phyloP scores from a whole-genome alignment of 2,329 filamentous ascomycete genomes.

The Madurella mycetomatis region DNA sequence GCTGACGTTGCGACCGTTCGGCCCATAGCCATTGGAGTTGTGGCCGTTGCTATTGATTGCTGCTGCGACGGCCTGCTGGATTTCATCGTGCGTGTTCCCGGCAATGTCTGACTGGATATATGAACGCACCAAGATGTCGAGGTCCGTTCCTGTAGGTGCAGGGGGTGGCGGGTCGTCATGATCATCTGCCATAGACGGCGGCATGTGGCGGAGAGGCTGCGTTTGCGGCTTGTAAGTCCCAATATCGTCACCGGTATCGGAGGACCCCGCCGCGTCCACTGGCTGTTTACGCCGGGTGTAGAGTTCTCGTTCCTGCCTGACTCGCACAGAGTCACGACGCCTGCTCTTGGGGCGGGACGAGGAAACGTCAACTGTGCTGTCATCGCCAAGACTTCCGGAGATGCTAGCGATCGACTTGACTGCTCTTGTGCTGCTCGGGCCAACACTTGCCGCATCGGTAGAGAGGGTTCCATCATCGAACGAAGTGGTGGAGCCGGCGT shows the following conservation, averaged over 20 bases:
- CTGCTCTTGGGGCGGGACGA: slow-evolving; percentile 62
- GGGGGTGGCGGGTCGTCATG: slow-evolving; percentile 57
- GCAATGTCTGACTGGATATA: slow-evolving; percentile 79
- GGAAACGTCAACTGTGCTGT: slow-evolving; percentile 57
- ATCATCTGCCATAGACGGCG: slow-evolving; percentile 65
- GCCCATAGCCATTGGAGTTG: slow-evolving; percentile 51
- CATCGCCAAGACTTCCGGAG: slow-evolving; percentile 68
- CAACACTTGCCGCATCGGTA: slow-evolving; percentile 60
- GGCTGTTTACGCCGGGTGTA: slow-evolving; percentile 75
- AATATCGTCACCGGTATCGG: slow-evolving; percentile 49
- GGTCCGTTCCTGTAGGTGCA: slow-evolving; percentile 64
- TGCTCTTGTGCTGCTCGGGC: slow-evolving; percentile 80
- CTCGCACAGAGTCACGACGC: slow-evolving; percentile 74
- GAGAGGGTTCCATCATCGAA: slow-evolving; percentile 53
- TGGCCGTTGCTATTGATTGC: slow-evolving; percentile 65
- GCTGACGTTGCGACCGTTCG: slow-evolving; percentile 45
- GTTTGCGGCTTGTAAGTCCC: slow-evolving; percentile 50
- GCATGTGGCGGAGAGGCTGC: slow-evolving; percentile 40
- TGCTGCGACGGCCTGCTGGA: slow-evolving; percentile 60
- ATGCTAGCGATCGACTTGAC: slow-evolving; percentile 88
- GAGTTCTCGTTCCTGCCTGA: slow-evolving; percentile 83
- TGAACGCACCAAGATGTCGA: slow-evolving; percentile 73
- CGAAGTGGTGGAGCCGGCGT: slow-evolving; percentile 63
- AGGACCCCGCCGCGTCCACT: slow-evolving; percentile 59
- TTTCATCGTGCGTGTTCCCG: slow-evolving; percentile 69